These are phyloP conservation scores for Xylariaceae sp. DNA, from an alignment of 2,329 filamentous ascomycete genomes.

Conservation along the genomic window DNA sequence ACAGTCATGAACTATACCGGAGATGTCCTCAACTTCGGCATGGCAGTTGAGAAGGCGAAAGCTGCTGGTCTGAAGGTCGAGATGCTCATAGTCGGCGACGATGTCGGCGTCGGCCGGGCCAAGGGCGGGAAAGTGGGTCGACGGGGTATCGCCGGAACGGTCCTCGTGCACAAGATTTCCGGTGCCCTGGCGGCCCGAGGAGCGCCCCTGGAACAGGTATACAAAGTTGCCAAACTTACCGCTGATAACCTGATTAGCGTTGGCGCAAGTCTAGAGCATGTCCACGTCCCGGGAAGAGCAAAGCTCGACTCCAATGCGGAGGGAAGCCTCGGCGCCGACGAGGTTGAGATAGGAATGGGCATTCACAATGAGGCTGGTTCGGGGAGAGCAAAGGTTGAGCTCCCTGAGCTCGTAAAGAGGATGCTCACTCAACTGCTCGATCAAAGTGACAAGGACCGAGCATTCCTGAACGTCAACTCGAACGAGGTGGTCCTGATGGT, in stretches of 20 bases:
- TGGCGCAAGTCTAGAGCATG: constrained; percentile 78
- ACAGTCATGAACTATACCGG: constrained; percentile 95
- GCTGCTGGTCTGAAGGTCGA: constrained; percentile 72
- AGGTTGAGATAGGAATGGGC: constrained; percentile 68
- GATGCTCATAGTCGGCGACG: constrained; percentile 89
- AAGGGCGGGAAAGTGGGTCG: constrained; percentile 88
- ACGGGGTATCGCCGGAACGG: constrained; percentile 84
- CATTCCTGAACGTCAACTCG: constrained; percentile 58
- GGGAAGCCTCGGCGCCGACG: constrained; percentile 49
- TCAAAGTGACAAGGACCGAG: constrained; percentile 60
- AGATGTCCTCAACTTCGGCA: constrained; percentile 85
- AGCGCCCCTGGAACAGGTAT: constrained; percentile 62
- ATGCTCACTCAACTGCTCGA: constrained; percentile 70
- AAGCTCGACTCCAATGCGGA: constrained; percentile 45
- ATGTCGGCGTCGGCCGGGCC: constrained; percentile 78
- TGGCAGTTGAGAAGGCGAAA: constrained; percentile 87
- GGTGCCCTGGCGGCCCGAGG: constrained; percentile 76
- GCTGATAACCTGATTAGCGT: constrained; percentile 78
- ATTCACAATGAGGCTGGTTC: constrained; percentile 68
- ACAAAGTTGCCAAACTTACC: constrained; percentile 63
- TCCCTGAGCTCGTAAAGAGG: constrained; percentile 51
- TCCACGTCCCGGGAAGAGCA: constrained; percentile 82
- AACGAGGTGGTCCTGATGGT: constrained; percentile 64
- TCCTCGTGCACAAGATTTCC: constrained; percentile 84
- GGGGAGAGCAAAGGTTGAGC: constrained; percentile 45